A percentile compares a stretch with the other conserved stretches of the same genome.
phyloP scores from a whole-genome alignment of 371 early-diverging fungal species.

The Chytridium lagenaria region DNA sequence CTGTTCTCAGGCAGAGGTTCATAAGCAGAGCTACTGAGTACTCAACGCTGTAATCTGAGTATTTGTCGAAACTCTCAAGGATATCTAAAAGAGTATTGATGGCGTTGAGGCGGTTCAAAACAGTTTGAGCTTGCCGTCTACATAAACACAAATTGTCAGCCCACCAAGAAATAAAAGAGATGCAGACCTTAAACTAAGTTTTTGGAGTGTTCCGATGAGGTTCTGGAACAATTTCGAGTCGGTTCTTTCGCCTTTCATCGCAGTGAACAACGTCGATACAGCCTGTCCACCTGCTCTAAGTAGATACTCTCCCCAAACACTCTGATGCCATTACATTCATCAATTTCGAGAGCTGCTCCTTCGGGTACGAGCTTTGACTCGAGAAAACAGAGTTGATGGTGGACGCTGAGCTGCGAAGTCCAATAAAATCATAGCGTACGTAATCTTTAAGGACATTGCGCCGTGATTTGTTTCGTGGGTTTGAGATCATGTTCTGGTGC shows the following conservation, averaged over 20 bases:
- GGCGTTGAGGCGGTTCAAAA: conserved; percentile 41
- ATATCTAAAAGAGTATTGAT: conserved; percentile 42
- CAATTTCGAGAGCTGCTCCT: conserved; percentile 45
- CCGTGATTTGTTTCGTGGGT: not conserved
- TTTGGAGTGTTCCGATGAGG: conserved; percentile 55
- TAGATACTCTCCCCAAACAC: conserved; percentile 50
- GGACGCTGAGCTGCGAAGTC: not conserved
- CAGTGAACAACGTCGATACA: conserved; percentile 36
- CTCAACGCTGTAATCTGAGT: conserved; percentile 50
- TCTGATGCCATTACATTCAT: conserved; percentile 48
- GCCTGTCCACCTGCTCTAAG: conserved; percentile 13
- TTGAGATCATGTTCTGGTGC: conserved; percentile 6
- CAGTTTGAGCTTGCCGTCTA: conserved; percentile 50
- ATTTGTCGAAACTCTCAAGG: conserved; percentile 40
- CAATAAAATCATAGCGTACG: not conserved
- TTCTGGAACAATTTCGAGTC: conserved; percentile 46
- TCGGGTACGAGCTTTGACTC: not conserved
- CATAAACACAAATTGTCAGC: not conserved
- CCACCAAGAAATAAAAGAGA: not conserved
- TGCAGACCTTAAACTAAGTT: conserved; percentile 55
- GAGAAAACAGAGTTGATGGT: not conserved
- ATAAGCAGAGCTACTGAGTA: conserved; percentile 57
- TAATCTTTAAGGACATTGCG: not conserved
- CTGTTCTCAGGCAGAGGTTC: conserved; percentile 55
- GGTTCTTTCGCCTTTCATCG: conserved; percentile 28